A percentile compares a stretch with the other conserved stretches of the same genome.
Evolutionary conservation across 345 rosid species (phyloP).

Genomic region (Eucalyptus sp.): DNA sequence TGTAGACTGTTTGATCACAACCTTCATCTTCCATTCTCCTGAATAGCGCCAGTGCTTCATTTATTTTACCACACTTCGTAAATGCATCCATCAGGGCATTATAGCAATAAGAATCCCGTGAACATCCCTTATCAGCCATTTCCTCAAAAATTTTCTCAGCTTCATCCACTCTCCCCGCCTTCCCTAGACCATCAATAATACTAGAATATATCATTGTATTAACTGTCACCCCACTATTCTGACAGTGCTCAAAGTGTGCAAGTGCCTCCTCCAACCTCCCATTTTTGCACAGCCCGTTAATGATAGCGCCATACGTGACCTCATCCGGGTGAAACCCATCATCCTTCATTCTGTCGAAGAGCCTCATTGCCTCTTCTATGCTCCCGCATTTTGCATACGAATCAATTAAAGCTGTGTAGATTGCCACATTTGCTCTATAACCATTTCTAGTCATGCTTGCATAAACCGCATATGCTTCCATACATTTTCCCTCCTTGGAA

Average conservation of each 20-base stretch:
- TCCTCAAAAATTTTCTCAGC: conserved; percentile 71
- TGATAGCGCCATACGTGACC: conserved; percentile 66
- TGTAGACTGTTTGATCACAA: conserved; percentile 74
- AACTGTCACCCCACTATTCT: conserved; percentile 37
- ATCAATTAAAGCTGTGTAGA: conserved; percentile 74
- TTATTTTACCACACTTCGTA: conserved; percentile 47
- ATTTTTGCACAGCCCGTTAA: conserved; percentile 69
- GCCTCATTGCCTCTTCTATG: conserved; percentile 25
- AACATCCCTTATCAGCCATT: conserved; percentile 56
- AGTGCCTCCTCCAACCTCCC: conserved; percentile 75
- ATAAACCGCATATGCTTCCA: conserved; percentile 57
- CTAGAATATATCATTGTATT: conserved; percentile 72
- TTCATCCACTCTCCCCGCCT: conserved; percentile 66
- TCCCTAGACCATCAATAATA: conserved; percentile 84
- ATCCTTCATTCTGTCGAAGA: conserved; percentile 64
- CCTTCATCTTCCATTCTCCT: conserved; percentile 80
- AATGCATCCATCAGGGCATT: conserved; percentile 70
- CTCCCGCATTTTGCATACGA: conserved; percentile 57
- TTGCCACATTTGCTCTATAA: conserved; percentile 53
- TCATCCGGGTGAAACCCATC: conserved; percentile 65
- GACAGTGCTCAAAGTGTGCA: conserved; percentile 36
- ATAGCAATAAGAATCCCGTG: conserved; percentile 72
- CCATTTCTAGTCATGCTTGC: conserved; percentile 56
- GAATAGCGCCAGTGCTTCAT: conserved; percentile 52
- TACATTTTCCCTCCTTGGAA: conserved; percentile 58